Evolutionary conservation across 176 grass and related monocot species (phyloP).

Genomic region (Oryza longistaminata): DNA sequence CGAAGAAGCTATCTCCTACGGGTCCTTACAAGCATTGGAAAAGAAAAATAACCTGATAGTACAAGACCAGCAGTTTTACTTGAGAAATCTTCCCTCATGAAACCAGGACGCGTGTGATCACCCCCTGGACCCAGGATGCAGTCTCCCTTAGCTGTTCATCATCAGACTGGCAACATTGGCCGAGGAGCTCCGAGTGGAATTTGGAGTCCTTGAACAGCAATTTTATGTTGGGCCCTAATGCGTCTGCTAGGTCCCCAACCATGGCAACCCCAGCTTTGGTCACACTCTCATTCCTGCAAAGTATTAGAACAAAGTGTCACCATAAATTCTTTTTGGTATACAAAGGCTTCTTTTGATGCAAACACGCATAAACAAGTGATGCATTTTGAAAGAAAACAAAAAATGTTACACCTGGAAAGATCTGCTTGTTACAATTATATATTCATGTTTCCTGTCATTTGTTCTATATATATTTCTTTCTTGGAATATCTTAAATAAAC

Average conservation of each 20-base stretch:
- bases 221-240: constrained; percentile 59
- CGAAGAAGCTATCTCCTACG: too few relatives aligned
- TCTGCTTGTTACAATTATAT: neutral
- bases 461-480: neutral
- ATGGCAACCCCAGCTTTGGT: constrained; percentile 66
- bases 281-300: constrained; percentile 56
- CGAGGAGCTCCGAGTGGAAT: constrained; percentile 62
- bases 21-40: too few relatives aligned
- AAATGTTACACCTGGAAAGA: neutral
- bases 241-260: constrained; percentile 61
- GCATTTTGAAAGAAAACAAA: neutral
- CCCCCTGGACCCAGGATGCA: constrained; percentile 66
- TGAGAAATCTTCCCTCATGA: constrained; percentile 40
- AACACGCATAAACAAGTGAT: neutral
- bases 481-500: neutral
- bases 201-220: constrained; percentile 48
- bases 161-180: constrained; percentile 61
- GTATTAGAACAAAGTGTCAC: constrained; percentile 17
- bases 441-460: neutral
- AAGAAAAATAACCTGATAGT: neutral
- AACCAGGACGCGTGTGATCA: constrained; percentile 67
- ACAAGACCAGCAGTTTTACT: neutral
- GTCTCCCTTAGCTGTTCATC: constrained; percentile 68
- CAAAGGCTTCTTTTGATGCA: neutral
- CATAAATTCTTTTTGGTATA: constrained; percentile 2